Conservation (phyloP, 1,139 yeast genomes). For the Hansenula lynferdii region DNA sequence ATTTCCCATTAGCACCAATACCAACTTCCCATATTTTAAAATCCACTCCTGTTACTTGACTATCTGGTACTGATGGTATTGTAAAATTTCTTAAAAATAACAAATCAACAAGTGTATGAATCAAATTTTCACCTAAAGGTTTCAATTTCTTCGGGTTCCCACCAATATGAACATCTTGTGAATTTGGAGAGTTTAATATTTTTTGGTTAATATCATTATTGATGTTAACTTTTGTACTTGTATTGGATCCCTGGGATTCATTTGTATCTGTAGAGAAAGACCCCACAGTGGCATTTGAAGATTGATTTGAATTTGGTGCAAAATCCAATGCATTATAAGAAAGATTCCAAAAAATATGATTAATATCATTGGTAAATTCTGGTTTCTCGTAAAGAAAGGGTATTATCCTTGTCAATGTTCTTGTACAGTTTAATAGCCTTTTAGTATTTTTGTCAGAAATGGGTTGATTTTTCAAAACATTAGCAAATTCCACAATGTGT, state of each 20-base stretch:
- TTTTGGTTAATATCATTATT: no score
- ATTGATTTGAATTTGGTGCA: conserved; percentile 1
- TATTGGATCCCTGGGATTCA: not conserved
- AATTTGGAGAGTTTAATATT: conserved; percentile 21
- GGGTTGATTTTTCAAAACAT: conserved; percentile 22
- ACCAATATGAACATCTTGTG: conserved; percentile 22
- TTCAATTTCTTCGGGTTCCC: conserved; percentile 4
- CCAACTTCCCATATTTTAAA: conserved; percentile 72
- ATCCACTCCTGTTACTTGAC: conserved; percentile 27
- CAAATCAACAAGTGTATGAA: conserved; percentile 43
- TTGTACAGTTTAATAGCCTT: conserved; percentile 51
- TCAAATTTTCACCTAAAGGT: conserved; percentile 48
- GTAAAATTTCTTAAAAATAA: conserved; percentile 64
- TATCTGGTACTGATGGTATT: conserved; percentile 22
- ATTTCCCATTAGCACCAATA: conserved; percentile 44
- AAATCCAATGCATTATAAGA: conserved; percentile 14
- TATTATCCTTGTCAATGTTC: conserved; percentile 59
- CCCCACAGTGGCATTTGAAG: conserved; percentile 31
- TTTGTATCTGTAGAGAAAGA: conserved; percentile 32
- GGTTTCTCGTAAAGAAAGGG: conserved; percentile 63
- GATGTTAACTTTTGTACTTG: conserved; percentile 1
- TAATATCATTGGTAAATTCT: conserved; percentile 30
- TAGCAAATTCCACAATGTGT: conserved; percentile 29
- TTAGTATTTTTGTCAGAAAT: conserved; percentile 13
- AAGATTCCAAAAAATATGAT: conserved; percentile 42